A percentile compares a stretch with the other conserved stretches of the same genome.
Conservation (phyloP, 768 basidiomycete genomes). For the Lactarius hatsudake region DNA sequence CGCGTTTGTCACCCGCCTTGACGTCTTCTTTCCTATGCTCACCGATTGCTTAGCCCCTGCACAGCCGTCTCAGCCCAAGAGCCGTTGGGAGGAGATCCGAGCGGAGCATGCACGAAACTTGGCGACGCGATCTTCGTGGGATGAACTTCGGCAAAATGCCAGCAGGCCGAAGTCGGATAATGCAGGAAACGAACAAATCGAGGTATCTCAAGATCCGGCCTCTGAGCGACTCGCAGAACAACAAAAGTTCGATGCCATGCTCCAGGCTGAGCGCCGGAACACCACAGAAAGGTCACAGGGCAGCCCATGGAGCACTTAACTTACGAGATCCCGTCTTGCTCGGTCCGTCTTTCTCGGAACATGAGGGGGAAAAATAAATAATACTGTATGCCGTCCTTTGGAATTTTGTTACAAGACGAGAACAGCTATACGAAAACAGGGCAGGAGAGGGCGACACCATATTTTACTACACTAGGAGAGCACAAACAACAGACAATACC, state of each 20-base stretch:
- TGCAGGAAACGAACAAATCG: conserved; percentile 42
- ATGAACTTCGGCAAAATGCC: conserved; percentile 54
- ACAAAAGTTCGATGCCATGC: conserved; percentile 54
- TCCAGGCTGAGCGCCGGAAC: conserved; percentile 54
- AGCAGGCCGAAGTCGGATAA: conserved; percentile 8
- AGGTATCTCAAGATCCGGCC: conserved; percentile 28
- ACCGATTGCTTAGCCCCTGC: conserved; percentile 2
- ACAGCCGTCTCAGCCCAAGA: conserved; percentile 28
- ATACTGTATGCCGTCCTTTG: background rate
- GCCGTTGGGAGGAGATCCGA: conserved; percentile 68
- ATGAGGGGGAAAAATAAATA: background rate
- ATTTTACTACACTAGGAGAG: conserved; percentile 3
- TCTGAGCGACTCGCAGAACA: conserved; percentile 47
- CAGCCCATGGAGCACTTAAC: background rate
- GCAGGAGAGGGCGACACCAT: background rate
- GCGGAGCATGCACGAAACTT: conserved; percentile 45
- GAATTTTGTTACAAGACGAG: background rate
- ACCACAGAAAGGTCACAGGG: conserved; percentile 22
- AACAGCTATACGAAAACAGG: conserved; percentile 3
- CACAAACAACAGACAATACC: background rate
- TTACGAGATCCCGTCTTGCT: background rate
- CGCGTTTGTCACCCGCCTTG: background rate
- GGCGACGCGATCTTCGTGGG: conserved; percentile 58
- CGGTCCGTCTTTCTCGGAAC: background rate
- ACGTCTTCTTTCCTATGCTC: background rate